Evolutionary conservation across 805 yeast species (phyloP).

Genomic region (Sugiyamaella smithiae): DNA sequence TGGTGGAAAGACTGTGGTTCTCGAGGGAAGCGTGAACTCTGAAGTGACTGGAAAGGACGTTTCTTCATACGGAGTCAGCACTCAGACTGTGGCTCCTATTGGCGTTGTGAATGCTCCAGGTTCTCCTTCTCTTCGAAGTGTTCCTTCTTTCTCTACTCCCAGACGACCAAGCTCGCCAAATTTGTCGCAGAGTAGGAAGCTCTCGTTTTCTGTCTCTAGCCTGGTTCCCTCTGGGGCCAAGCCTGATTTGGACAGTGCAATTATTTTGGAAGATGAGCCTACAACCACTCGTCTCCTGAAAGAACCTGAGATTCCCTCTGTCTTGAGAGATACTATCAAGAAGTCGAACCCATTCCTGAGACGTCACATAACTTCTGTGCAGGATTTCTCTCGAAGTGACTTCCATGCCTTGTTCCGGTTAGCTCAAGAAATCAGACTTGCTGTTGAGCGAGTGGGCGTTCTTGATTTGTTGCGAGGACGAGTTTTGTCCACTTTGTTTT

Average conservation of each 20-base stretch:
- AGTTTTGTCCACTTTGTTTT: constrained; percentile 90
- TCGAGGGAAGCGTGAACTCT: constrained; percentile 66
- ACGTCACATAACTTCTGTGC: constrained; percentile 82
- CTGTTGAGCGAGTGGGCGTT: constrained; percentile 95
- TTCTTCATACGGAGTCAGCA: constrained; percentile 25
- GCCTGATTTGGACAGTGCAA: constrained; percentile 11
- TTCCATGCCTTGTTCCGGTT: constrained; percentile 91
- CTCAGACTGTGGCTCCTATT: constrained; percentile 32
- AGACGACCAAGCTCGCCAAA: constrained; percentile 8
- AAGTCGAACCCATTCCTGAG: constrained; percentile 83
- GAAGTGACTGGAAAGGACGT: constrained; percentile 63
- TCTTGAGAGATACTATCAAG: constrained; percentile 73
- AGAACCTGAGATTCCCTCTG: constrained; percentile 49
- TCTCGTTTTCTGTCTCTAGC: constrained; percentile 24
- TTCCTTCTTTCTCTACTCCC: constrained; percentile 6
- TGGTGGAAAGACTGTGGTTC: constrained; percentile 72
- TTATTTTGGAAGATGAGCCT: constrained; percentile 15
- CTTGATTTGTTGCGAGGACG: constrained; percentile 87
- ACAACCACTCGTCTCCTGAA: constrained; percentile 3
- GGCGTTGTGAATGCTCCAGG: constrained; percentile 7
- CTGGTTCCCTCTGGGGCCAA: constrained; percentile 29
- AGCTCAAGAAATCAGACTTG: constrained; percentile 96
- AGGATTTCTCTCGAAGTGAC: constrained; percentile 81
- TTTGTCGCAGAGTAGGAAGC: constrained; percentile 10
- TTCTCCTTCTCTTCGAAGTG: constrained; percentile 11